Percentiles rank a stretch among this genome's conserved stretches.
Evolutionary conservation across 768 basidiomycete species (phyloP).

Genomic region (Steccherinum ochraceum): DNA sequence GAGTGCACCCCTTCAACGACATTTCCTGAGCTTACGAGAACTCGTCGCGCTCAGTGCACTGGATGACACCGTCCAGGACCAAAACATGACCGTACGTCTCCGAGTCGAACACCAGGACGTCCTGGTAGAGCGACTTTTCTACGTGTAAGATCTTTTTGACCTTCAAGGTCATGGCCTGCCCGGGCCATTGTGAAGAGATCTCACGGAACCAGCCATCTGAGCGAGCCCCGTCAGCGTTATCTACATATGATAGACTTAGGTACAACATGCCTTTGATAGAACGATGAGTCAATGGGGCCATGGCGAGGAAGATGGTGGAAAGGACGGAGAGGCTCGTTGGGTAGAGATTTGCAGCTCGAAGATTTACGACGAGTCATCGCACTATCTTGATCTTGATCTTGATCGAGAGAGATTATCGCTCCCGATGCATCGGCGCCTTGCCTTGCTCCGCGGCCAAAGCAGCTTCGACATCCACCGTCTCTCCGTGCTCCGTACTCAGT

Average conservation of each 20-base stretch:
- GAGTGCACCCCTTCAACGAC: neutral
- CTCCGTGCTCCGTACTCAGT: too few species aligned
- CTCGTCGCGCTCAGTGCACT: conserved; percentile 97
- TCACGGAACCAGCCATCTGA: conserved; percentile 95
- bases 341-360: too few species aligned
- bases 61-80: conserved; percentile 90
- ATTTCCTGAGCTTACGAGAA: conserved; percentile 70
- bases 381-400: too few species aligned
- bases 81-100: conserved; percentile 97
- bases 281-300: conserved; percentile 33
- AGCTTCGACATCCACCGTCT: too few species aligned
- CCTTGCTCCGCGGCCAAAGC: too few species aligned
- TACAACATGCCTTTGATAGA: conserved; percentile 25
- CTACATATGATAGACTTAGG: neutral
- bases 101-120: conserved; percentile 95
- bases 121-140: conserved; percentile 92
- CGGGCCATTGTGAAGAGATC: conserved; percentile 93
- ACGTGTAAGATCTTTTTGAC: conserved; percentile 93
- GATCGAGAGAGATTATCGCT: too few species aligned
- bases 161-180: conserved; percentile 95
- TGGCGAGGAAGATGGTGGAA: conserved; percentile 14
- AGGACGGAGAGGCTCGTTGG: neutral
- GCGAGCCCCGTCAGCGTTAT: neutral
- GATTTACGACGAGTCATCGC: too few species aligned
- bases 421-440: too few species aligned